Evolutionary conservation across 2,329 filamentous ascomycete genomes (phyloP).

Genomic region (Aureobasidium sp.): DNA sequence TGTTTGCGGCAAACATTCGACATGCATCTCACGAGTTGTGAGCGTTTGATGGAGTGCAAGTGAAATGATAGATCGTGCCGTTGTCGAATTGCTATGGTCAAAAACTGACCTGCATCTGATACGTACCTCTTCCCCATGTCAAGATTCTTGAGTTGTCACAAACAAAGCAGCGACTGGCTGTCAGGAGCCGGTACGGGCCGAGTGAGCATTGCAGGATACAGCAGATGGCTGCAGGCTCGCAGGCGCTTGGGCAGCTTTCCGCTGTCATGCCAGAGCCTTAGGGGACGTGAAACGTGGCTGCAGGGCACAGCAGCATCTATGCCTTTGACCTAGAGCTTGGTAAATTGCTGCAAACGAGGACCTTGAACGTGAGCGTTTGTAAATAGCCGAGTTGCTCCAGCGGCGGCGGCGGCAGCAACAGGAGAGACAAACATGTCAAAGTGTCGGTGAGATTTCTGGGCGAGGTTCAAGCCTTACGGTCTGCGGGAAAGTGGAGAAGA

Average conservation of each 20-base stretch:
- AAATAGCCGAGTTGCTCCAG: neutral
- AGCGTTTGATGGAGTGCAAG: neutral
- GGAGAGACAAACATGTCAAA: neutral
- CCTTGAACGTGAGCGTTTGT: neutral
- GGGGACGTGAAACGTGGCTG: constrained; percentile 14
- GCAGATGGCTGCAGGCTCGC: constrained; percentile 12
- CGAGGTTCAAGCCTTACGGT: neutral
- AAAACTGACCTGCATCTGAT: constrained; percentile 8
- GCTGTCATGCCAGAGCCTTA: constrained; percentile 13
- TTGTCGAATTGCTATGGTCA: neutral
- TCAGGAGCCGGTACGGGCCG: constrained; percentile 10
- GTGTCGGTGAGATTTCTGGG: constrained; percentile 1
- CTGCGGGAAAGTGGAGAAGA: neutral
- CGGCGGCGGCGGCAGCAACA: neutral
- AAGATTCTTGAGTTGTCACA: constrained; percentile 15
- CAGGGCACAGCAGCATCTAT: constrained; percentile 13
- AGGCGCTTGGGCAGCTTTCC: constrained; percentile 13
- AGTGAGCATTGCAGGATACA: constrained; percentile 13
- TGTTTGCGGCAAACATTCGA: neutral
- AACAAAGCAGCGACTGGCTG: constrained; percentile 13
- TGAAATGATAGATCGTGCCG: constrained; percentile 2
- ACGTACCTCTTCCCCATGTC: constrained; percentile 10
- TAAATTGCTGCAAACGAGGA: neutral
- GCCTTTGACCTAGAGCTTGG: constrained; percentile 2
- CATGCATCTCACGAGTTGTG: neutral